phyloP scores from a whole-genome alignment of 2,329 filamentous ascomycete genomes.

The Taxawa tesnikishii region DNA sequence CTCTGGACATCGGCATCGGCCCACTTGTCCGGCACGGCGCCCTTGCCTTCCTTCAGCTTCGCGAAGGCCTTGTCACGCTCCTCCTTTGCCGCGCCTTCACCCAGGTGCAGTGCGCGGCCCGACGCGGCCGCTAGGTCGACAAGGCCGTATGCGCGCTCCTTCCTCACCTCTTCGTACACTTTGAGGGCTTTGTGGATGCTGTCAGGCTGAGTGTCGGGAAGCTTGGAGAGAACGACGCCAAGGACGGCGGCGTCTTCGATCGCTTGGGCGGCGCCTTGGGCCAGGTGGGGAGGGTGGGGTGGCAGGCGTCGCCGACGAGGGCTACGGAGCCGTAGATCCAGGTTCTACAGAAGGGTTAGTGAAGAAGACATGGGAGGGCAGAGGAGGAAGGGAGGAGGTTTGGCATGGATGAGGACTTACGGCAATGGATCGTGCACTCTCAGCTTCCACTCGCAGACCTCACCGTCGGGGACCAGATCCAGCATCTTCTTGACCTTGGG shows the following conservation, averaged over 20 bases:
- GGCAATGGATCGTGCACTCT: slow-evolving; percentile 49
- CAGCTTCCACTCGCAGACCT: slow-evolving; percentile 56
- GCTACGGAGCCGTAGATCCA: slow-evolving; percentile 45
- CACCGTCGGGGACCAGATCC: slow-evolving; percentile 49
- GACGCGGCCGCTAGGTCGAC: slow-evolving; percentile 45
- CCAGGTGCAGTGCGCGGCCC: slow-evolving; percentile 43
- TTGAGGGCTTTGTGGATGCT: slow-evolving; percentile 40
- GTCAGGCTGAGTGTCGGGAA: slow-evolving; percentile 33
- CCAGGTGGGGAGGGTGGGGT: slow-evolving; percentile 51
- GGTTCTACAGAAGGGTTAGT: slow-evolving; percentile 20
- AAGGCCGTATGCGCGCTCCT: slow-evolving; percentile 42
- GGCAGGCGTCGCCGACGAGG: slow-evolving; percentile 48
- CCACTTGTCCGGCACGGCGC: slow-evolving; percentile 38
- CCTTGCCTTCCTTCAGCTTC: slow-evolving; percentile 28
- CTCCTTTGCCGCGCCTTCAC: slow-evolving; percentile 46
- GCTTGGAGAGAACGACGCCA: slow-evolving; percentile 35
- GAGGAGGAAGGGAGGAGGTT: too few relatives aligned
- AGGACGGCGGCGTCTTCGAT: slow-evolving; percentile 52
- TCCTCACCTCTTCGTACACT: slow-evolving; percentile 44
- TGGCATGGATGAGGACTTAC: not conserved
- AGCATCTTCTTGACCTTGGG: slow-evolving; percentile 49
- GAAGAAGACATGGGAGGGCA: not conserved
- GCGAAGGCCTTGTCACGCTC: slow-evolving; percentile 45
- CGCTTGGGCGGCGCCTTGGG: slow-evolving; percentile 52
- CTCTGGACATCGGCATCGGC: slow-evolving; percentile 39